A percentile compares a stretch with the other conserved stretches of the same genome.
Evolutionary conservation across 345 rosid genomes (phyloP).

Genomic region (Syzygium grande): DNA sequence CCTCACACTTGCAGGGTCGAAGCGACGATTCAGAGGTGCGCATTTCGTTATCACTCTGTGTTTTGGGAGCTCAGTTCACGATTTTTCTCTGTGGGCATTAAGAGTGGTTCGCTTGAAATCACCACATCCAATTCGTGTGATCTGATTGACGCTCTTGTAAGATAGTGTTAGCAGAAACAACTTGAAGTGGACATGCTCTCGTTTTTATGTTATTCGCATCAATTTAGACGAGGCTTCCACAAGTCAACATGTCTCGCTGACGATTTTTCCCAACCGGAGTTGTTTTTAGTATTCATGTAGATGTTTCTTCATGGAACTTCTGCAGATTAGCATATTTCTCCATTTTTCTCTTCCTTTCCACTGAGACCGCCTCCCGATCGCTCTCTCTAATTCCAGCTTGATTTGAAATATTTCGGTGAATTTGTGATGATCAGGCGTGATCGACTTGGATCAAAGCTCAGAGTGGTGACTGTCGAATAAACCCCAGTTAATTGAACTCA

Average conservation of each 20-base stretch:
- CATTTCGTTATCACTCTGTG: not conserved
- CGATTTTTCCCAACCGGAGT: not conserved
- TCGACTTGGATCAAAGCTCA: not conserved
- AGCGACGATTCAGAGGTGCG: not conserved
- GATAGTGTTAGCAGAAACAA: not conserved
- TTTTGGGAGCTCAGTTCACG: not conserved
- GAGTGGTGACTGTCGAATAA: no score
- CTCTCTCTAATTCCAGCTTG: not conserved
- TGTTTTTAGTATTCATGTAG: not conserved
- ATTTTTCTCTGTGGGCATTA: no score
- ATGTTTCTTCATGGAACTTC: not conserved
- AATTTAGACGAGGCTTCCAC: not conserved
- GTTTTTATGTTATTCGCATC: not conserved
- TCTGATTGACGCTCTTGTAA: not conserved
- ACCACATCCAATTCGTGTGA: not conserved
- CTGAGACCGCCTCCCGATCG: not conserved
- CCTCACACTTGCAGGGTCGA: not conserved
- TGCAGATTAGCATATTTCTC: not conserved
- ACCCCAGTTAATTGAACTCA: not conserved
- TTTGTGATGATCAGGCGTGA: not conserved
- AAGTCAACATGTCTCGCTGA: not conserved
- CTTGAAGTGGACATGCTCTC: not conserved
- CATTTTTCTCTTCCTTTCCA: not conserved
- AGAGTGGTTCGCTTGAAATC: no score
- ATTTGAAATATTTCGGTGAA: not conserved